Conservation (phyloP, 2,329 filamentous ascomycete species). For the Neoscytalidium dimidiatum region DNA sequence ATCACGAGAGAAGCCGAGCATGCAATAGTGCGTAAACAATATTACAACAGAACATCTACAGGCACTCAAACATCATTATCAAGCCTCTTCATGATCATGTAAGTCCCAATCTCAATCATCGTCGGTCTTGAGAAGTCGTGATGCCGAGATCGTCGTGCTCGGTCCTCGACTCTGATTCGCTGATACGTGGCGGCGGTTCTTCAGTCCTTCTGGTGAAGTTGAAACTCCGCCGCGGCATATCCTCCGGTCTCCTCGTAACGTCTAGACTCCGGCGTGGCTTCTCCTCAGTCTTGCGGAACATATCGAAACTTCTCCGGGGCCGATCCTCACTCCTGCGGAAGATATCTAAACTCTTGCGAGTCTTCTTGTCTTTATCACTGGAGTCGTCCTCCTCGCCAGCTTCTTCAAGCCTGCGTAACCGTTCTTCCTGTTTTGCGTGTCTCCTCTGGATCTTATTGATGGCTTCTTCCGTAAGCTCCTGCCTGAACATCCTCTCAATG, state of each 20-base stretch:
- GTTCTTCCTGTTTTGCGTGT: constrained; percentile 16
- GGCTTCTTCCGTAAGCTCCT: constrained; percentile 67
- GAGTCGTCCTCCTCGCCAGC: not conserved
- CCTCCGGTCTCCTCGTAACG: not conserved
- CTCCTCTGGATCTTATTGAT: constrained; percentile 36
- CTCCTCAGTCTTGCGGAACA: not conserved
- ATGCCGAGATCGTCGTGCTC: not conserved
- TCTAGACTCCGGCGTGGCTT: not conserved
- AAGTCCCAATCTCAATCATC: too few species aligned
- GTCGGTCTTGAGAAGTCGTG: not conserved
- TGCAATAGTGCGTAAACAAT: too few species aligned
- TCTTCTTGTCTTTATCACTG: not conserved
- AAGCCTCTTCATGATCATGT: too few species aligned
- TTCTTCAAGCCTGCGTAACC: constrained; percentile 5
- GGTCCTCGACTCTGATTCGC: not conserved
- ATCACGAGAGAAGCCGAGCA: not conserved
- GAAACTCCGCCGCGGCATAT: not conserved
- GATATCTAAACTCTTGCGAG: constrained; percentile 2
- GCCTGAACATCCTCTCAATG: constrained; percentile 68
- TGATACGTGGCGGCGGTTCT: not conserved
- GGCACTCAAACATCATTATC: too few species aligned
- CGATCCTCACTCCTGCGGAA: not conserved
- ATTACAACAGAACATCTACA: too few species aligned
- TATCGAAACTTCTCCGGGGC: constrained; percentile 3
- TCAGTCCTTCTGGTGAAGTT: not conserved